phyloP scores from a whole-genome alignment of 225 moss, liverwort and hornwort species.

The Sphagnum tenellum region DNA sequence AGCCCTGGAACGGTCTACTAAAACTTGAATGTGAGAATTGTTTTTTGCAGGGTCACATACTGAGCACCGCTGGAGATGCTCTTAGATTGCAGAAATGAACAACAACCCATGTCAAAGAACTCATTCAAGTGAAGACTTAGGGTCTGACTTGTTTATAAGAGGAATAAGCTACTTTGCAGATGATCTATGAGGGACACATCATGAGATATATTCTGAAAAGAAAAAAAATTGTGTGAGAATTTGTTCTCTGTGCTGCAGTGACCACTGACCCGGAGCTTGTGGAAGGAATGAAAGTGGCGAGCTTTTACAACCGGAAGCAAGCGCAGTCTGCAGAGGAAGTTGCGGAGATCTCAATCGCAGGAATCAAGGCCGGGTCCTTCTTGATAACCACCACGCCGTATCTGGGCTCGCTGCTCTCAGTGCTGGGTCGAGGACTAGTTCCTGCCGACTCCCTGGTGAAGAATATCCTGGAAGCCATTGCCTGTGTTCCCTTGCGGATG shows the following conservation, averaged over 20 bases:
- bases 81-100: too few species aligned
- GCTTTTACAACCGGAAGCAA: conserved; percentile 46
- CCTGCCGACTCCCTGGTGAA: conserved; percentile 60
- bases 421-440: conserved; percentile 64
- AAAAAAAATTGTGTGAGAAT: neutral
- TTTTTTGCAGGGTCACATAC: too few species aligned
- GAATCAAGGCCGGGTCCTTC: conserved; percentile 57
- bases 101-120: too few species aligned
- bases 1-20: too few species aligned
- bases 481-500: conserved; percentile 21
- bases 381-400: conserved; percentile 63
- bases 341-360: conserved; percentile 34
- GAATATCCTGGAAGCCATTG: conserved; percentile 33
- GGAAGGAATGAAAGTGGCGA: conserved; percentile 53
- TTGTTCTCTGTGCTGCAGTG: conserved; percentile 19
- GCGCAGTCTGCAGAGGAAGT: conserved; percentile 70
- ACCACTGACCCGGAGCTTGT: conserved; percentile 58
- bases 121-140: too few species aligned
- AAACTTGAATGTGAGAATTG: too few species aligned
- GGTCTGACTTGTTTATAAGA: too few species aligned
- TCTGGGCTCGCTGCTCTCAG: conserved; percentile 50
- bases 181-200: too few species aligned
- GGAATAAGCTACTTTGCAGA: too few species aligned
- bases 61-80: too few species aligned
- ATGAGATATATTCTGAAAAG: neutral